Evolutionary conservation across 1,139 yeast species (phyloP).

Genomic region (Magnusiomyces paraingens): DNA sequence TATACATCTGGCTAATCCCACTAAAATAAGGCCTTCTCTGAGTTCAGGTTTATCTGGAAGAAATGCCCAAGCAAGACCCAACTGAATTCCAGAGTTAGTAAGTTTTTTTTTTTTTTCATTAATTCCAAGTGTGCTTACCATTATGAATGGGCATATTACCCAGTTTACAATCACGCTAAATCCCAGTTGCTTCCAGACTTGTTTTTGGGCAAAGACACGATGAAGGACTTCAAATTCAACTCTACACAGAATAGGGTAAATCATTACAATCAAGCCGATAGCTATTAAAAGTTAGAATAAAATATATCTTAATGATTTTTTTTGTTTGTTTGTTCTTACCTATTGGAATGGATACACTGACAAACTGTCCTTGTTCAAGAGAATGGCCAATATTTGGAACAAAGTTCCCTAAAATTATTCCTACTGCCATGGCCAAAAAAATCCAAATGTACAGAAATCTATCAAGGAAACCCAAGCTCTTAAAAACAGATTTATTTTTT

Average conservation of each 20-base stretch:
- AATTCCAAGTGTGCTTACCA: slow-evolving; percentile 35
- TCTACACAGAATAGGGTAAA: slow-evolving; percentile 53
- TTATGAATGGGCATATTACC: slow-evolving; percentile 51
- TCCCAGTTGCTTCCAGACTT: slow-evolving; percentile 34
- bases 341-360: slow-evolving; percentile 39
- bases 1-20: slow-evolving; percentile 56
- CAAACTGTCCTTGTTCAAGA: slow-evolving; percentile 25
- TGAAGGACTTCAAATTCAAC: slow-evolving; percentile 45
- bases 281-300: slow-evolving; percentile 25
- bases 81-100: not conserved
- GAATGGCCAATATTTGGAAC: slow-evolving; percentile 24
- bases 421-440: slow-evolving; percentile 29
- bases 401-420: slow-evolving; percentile 30
- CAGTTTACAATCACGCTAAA: slow-evolving; percentile 46
- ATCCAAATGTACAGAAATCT: slow-evolving; percentile 29
- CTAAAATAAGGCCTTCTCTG: slow-evolving; percentile 50
- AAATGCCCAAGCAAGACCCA: slow-evolving; percentile 49
- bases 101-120: not conserved
- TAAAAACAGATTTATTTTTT: slow-evolving; percentile 29
- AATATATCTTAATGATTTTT: too few relatives aligned
- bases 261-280: slow-evolving; percentile 50
- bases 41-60: slow-evolving; percentile 46
- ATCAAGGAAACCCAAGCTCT: slow-evolving; percentile 22
- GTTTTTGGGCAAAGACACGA: slow-evolving; percentile 23
- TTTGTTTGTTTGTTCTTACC: slow-evolving; percentile 1